Evolutionary conservation across 192 early-diverging fungal genomes (phyloP).

Genomic region (Coemansia interrupta): DNA sequence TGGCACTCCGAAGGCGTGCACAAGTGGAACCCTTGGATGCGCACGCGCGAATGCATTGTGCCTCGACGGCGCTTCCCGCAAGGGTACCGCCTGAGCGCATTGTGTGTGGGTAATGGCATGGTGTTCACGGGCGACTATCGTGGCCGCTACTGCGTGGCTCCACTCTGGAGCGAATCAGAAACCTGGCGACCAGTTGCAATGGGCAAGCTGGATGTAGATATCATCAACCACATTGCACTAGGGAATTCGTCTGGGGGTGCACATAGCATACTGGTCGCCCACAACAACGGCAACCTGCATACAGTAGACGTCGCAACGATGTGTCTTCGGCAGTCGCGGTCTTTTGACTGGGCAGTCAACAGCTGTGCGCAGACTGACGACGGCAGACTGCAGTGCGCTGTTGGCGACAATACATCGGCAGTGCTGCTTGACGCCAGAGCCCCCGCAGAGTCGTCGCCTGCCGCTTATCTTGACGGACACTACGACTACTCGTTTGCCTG

Average conservation of each 20-base stretch:
- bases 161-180: constrained; percentile 20
- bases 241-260: constrained; percentile 2
- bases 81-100: constrained; percentile 22
- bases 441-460: background rate
- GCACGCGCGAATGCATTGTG: constrained; percentile 18
- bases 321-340: background rate
- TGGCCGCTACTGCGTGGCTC: constrained; percentile 29
- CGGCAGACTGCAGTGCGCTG: constrained; percentile 39
- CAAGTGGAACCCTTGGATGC: constrained; percentile 40
- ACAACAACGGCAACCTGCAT: constrained; percentile 27
- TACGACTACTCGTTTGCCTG: constrained; percentile 44
- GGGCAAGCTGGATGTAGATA: constrained; percentile 18
- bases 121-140: constrained; percentile 42
- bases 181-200: background rate
- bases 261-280: constrained; percentile 15
- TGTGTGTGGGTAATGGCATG: constrained; percentile 36
- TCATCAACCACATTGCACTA: constrained; percentile 40
- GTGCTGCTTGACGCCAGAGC: constrained; percentile 34
- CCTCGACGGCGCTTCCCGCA: constrained; percentile 18
- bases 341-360: constrained; percentile 45
- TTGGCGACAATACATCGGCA: constrained; percentile 35
- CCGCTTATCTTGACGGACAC: constrained; percentile 36
- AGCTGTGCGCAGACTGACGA: constrained; percentile 28
- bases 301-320: constrained; percentile 16
- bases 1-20: constrained; percentile 28